Evolutionary conservation across 495 filamentous ascomycete genomes (phyloP).

Genomic region (Jackrogersella multiformis): DNA sequence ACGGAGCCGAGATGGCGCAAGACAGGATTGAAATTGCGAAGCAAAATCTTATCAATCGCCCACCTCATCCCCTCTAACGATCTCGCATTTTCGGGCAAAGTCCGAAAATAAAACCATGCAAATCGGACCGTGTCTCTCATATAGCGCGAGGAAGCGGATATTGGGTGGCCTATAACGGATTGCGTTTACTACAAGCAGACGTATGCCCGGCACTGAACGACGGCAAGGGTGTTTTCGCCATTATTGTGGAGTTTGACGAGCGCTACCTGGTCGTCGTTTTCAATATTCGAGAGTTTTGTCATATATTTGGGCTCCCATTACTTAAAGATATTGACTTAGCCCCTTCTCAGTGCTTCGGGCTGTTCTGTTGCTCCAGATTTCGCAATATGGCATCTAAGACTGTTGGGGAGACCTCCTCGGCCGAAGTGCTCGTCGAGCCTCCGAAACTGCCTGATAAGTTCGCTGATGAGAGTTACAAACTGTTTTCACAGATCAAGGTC

Average conservation of each 20-base stretch:
- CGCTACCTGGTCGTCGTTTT: not conserved
- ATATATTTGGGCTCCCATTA: conserved; percentile 4
- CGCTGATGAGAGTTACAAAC: conserved; percentile 57
- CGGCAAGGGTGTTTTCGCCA: conserved; percentile 29
- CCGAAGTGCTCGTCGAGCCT: conserved; percentile 8
- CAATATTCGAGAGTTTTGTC: not conserved
- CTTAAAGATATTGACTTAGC: not conserved
- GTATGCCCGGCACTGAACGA: conserved; percentile 1
- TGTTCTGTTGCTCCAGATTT: not conserved
- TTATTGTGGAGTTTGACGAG: conserved; percentile 25
- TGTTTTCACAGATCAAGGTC: conserved; percentile 53
- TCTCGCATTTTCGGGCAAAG: conserved; percentile 15
- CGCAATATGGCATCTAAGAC: conserved; percentile 23
- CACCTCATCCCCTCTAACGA: conserved; percentile 13
- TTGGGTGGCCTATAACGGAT: not conserved
- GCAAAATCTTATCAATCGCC: conserved; percentile 19
- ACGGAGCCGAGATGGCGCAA: conserved; percentile 35
- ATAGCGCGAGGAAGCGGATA: not conserved
- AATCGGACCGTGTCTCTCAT: conserved; percentile 3
- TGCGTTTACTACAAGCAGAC: conserved; percentile 17
- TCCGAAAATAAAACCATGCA: conserved; percentile 1
- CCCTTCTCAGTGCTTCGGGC: not conserved
- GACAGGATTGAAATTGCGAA: conserved; percentile 25
- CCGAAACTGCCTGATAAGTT: conserved; percentile 51
- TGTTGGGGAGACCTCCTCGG: conserved; percentile 9